These are phyloP conservation scores for Chalaropsis ovoidea DNA, from an alignment of 2,329 filamentous ascomycete genomes.

Conservation along the genomic window DNA sequence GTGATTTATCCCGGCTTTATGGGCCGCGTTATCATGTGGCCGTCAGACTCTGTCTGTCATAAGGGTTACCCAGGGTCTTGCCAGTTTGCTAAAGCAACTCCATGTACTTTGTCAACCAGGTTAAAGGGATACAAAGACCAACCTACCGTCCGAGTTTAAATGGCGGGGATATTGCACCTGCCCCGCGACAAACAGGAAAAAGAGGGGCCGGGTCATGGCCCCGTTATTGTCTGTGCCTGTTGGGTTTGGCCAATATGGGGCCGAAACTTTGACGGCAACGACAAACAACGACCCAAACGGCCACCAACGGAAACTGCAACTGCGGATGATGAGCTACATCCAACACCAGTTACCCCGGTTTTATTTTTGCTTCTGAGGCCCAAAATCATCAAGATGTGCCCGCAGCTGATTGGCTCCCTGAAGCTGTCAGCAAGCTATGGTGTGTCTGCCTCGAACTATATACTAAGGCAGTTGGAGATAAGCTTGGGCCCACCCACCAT, in stretches of 20 bases:
- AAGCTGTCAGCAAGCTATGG: conserved; percentile 1
- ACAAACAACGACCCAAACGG: not conserved
- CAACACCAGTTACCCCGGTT: not conserved
- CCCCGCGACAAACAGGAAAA: not conserved
- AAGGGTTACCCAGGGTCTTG: not conserved
- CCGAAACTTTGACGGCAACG: conserved; percentile 2
- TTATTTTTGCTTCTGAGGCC: conserved; percentile 1
- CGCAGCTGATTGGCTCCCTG: not conserved
- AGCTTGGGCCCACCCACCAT: not conserved
- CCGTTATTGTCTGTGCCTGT: conserved; percentile 1
- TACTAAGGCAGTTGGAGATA: conserved; percentile 8
- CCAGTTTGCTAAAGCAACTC: too few relatives aligned
- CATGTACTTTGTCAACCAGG: not conserved
- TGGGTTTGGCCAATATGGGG: conserved; percentile 9
- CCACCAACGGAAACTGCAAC: not conserved
- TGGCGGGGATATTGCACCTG: conserved; percentile 1
- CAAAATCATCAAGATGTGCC: not conserved
- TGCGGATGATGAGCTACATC: not conserved
- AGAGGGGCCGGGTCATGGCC: not conserved
- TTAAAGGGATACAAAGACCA: not conserved
- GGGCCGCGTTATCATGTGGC: too few relatives aligned
- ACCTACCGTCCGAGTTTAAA: not conserved
- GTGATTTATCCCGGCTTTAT: too few relatives aligned
- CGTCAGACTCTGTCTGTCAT: not conserved
- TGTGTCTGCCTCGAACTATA: not conserved